A percentile compares a stretch with the other conserved stretches of the same genome.
These are phyloP conservation scores for Tolypocladium inflatum DNA, from an alignment of 2,329 filamentous ascomycete genomes.

Conservation along the genomic window DNA sequence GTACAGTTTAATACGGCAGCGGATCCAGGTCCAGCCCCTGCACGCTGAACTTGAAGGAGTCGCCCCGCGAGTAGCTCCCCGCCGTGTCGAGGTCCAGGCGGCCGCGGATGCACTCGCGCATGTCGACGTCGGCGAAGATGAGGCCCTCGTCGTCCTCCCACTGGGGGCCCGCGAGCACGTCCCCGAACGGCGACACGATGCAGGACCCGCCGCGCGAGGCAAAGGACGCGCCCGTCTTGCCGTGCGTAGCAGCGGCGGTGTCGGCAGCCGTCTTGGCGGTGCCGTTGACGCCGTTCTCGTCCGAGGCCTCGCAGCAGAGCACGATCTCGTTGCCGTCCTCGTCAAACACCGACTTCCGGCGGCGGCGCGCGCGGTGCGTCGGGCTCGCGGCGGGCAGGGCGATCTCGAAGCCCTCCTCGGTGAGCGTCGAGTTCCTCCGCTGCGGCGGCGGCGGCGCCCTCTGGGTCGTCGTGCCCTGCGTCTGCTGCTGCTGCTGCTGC, in stretches of 20 bases:
- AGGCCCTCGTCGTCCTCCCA: conserved; percentile 71
- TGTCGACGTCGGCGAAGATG: conserved; percentile 65
- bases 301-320: conserved; percentile 22
- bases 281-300: conserved; percentile 7
- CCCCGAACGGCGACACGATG: conserved; percentile 70
- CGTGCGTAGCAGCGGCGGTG: not conserved
- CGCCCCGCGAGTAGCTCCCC: conserved; percentile 73
- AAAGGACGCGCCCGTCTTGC: not conserved
- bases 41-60: conserved; percentile 52
- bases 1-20: conserved; percentile 36
- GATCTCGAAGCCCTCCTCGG: conserved; percentile 38
- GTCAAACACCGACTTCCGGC: conserved; percentile 34
- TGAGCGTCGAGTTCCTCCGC: conserved; percentile 27
- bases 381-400: conserved; percentile 22
- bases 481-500: not conserved
- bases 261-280: not conserved
- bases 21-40: conserved; percentile 48
- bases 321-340: conserved; percentile 49
- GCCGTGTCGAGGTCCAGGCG: conserved; percentile 75
- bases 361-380: not conserved
- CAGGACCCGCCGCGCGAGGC: conserved; percentile 69
- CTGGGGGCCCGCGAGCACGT: conserved; percentile 70
- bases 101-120: conserved; percentile 79
- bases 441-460: not conserved
- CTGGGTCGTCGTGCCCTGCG: not conserved